Conservation (phyloP, 78 protist genomes). For the Dictyostelium firmibasis region DNA sequence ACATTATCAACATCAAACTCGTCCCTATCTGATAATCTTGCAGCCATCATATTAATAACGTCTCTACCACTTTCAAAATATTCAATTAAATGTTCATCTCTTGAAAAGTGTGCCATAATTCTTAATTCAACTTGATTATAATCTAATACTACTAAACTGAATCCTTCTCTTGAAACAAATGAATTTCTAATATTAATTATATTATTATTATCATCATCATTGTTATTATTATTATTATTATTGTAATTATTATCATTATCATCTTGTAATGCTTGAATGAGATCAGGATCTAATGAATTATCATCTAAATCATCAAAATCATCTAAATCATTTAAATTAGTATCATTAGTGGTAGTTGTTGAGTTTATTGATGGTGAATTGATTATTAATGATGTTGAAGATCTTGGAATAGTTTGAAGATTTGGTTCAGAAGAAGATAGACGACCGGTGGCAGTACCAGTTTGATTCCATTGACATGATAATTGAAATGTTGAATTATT, state of each 20-base stretch:
- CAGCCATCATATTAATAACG: constrained; percentile 59
- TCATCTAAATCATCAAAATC: not conserved
- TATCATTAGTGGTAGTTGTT: not conserved
- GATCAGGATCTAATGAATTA: not conserved
- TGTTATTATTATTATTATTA: not conserved
- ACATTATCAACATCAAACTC: not conserved
- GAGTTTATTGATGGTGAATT: not conserved
- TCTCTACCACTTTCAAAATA: constrained; percentile 33
- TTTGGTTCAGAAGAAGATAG: constrained; percentile 33
- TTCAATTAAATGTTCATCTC: constrained; percentile 17
- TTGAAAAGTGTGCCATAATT: constrained; percentile 63
- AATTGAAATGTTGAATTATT: not conserved
- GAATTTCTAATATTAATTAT: constrained; percentile 27
- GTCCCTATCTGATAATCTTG: not conserved
- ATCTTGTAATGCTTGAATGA: not conserved
- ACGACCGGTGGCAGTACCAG: constrained; percentile 76
- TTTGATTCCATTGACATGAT: constrained; percentile 28
- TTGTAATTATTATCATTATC: not conserved
- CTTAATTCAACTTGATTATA: constrained; percentile 78
- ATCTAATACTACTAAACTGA: constrained; percentile 23
- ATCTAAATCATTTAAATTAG: not conserved
- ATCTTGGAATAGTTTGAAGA: constrained; percentile 40
- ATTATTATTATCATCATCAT: not conserved
- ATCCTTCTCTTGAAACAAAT: constrained; percentile 22
- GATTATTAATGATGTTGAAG: not conserved